These are phyloP conservation scores for Sophora flavescens DNA, from an alignment of 306 rosid genomes.

Conservation along the genomic window DNA sequence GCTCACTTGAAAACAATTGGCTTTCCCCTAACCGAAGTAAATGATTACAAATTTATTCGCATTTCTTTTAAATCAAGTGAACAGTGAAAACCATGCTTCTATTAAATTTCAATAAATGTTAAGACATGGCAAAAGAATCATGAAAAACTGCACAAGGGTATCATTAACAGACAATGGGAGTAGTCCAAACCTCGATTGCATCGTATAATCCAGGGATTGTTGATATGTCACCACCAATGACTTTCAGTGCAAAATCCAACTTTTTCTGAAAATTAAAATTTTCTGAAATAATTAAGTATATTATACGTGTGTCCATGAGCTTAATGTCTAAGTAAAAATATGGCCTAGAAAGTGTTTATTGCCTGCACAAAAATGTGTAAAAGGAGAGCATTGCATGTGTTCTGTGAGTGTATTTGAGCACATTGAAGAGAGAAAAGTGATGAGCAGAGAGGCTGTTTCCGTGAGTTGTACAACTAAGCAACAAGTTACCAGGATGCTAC, in stretches of 20 bases:
- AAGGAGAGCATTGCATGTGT: neutral
- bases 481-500: slow-evolving; percentile 8
- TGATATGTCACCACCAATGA: slow-evolving; percentile 92
- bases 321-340: neutral
- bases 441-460: slow-evolving; percentile 11
- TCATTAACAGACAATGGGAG: slow-evolving; percentile 31
- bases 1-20: slow-evolving; percentile 3
- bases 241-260: slow-evolving; percentile 87
- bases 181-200: slow-evolving; percentile 81
- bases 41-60: slow-evolving; percentile 10
- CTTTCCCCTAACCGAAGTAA: slow-evolving; percentile 18
- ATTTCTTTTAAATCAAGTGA: slow-evolving; percentile 25
- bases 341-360: slow-evolving; percentile 17
- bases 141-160: slow-evolving; percentile 27
- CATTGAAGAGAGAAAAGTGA: slow-evolving; percentile 7
- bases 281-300: slow-evolving; percentile 38
- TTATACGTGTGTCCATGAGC: slow-evolving; percentile 11
- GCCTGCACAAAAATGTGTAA: slow-evolving; percentile 38
- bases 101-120: slow-evolving; percentile 11
- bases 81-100: slow-evolving; percentile 6
- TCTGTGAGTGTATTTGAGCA: neutral
- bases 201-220: slow-evolving; percentile 82
- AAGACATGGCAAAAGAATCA: slow-evolving; percentile 29
- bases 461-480: neutral
- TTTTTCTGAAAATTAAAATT: slow-evolving; percentile 72